Evolutionary conservation across 2,329 filamentous ascomycete genomes (phyloP).

Genomic region (Paramyrothecium roridum): DNA sequence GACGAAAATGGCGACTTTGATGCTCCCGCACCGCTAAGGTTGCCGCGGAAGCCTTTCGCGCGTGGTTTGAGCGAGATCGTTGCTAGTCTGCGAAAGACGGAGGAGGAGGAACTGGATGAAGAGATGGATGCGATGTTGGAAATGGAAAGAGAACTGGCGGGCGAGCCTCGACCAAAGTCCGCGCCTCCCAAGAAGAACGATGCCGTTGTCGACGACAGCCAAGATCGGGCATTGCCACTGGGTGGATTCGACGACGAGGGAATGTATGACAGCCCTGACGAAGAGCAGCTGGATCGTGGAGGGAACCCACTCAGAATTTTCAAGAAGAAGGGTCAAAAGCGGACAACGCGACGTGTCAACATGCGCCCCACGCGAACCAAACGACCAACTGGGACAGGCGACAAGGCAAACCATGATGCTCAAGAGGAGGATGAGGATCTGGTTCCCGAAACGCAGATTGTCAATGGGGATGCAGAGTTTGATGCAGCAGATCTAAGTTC

Average conservation of each 20-base stretch:
- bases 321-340: conserved; percentile 84
- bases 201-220: conserved; percentile 40
- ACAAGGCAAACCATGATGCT: conserved; percentile 20
- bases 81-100: conserved; percentile 64
- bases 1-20: conserved; percentile 53
- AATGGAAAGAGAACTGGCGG: conserved; percentile 51
- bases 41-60: conserved; percentile 60
- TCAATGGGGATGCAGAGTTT: conserved; percentile 7
- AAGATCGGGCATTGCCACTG: conserved; percentile 40
- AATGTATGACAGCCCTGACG: conserved; percentile 51
- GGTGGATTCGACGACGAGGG: conserved; percentile 64
- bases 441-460: conserved; percentile 23
- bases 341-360: conserved; percentile 68
- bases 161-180: conserved; percentile 13
- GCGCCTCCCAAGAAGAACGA: conserved; percentile 17
- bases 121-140: conserved; percentile 74
- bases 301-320: conserved; percentile 60
- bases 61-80: conserved; percentile 73
- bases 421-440: conserved; percentile 31
- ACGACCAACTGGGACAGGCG: conserved; percentile 36
- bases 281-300: conserved; percentile 50
- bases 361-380: conserved; percentile 54
- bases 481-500: conserved; percentile 7
- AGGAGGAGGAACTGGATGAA: conserved; percentile 68
- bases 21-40: conserved; percentile 44